Conservation (phyloP, 257 asterid species). For the Salvia hispanica region DNA sequence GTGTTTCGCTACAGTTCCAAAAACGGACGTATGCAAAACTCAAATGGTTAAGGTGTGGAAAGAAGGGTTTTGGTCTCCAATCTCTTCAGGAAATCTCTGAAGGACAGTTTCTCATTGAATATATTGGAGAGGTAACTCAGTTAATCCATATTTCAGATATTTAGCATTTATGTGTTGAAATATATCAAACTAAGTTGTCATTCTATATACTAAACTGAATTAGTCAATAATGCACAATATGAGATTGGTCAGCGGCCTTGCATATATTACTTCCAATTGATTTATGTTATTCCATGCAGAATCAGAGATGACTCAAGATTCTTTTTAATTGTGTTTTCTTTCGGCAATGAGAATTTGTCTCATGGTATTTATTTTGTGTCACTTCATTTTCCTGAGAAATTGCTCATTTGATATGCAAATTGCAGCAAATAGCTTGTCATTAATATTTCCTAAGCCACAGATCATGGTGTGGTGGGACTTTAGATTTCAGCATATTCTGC, state of each 20-base stretch:
- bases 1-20: slow-evolving; percentile 68
- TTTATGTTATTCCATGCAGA: slow-evolving; percentile 14
- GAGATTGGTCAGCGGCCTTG: slow-evolving; percentile 3
- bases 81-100: slow-evolving; percentile 65
- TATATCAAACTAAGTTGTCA: slow-evolving; percentile 19
- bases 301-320: slow-evolving; percentile 24
- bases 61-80: slow-evolving; percentile 90
- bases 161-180: slow-evolving; percentile 7
- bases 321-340: slow-evolving; percentile 19
- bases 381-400: slow-evolving; percentile 15
- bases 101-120: slow-evolving; percentile 89
- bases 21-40: slow-evolving; percentile 72
- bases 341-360: slow-evolving; percentile 5
- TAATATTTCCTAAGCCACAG: slow-evolving; percentile 14
- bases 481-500: slow-evolving; percentile 19
- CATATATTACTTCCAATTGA: slow-evolving; percentile 15
- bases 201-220: slow-evolving; percentile 22
- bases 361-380: neutral
- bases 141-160: slow-evolving; percentile 17
- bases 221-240: slow-evolving; percentile 24
- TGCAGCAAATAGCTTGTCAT: slow-evolving; percentile 12
- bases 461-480: slow-evolving; percentile 19
- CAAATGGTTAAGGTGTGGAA: slow-evolving; percentile 77
- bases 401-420: slow-evolving; percentile 10
- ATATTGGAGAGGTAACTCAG: slow-evolving; percentile 86